Evolutionary conservation across 495 filamentous ascomycete genomes (phyloP).

Genomic region (Neurospora sp.): DNA sequence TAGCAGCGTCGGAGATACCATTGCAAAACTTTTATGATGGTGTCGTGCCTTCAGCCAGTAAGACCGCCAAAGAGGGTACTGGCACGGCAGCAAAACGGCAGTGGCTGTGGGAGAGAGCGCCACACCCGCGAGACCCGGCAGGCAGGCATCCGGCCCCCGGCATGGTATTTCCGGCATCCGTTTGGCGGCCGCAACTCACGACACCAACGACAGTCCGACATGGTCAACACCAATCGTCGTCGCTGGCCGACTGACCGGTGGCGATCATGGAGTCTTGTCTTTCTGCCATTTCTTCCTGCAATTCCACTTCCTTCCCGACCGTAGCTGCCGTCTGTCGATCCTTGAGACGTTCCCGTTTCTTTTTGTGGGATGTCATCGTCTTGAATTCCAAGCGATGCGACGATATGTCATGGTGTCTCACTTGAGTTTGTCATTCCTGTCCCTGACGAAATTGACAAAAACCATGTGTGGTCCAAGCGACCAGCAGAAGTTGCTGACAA

Average conservation of each 20-base stretch:
- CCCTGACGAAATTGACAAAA: too few species aligned
- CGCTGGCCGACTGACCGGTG: background rate
- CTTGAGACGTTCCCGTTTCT: too few species aligned
- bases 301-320: background rate
- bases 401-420: background rate
- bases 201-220: too few species aligned
- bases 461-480: background rate
- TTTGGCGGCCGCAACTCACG: background rate
- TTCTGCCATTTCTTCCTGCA: too few species aligned
- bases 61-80: background rate
- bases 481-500: background rate
- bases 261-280: too few species aligned
- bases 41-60: background rate
- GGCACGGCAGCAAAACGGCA: background rate
- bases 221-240: too few species aligned
- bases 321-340: background rate
- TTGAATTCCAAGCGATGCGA: background rate
- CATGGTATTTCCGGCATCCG: background rate
- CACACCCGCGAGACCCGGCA: background rate
- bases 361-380: background rate
- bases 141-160: background rate
- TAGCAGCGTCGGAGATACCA: background rate
- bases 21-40: background rate
- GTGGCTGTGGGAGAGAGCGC: background rate
- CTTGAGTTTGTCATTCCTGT: background rate